Percentiles rank a stretch among this genome's conserved stretches.
phyloP scores from a whole-genome alignment of 345 rosid genomes.

The Lenwebbia sp. region DNA sequence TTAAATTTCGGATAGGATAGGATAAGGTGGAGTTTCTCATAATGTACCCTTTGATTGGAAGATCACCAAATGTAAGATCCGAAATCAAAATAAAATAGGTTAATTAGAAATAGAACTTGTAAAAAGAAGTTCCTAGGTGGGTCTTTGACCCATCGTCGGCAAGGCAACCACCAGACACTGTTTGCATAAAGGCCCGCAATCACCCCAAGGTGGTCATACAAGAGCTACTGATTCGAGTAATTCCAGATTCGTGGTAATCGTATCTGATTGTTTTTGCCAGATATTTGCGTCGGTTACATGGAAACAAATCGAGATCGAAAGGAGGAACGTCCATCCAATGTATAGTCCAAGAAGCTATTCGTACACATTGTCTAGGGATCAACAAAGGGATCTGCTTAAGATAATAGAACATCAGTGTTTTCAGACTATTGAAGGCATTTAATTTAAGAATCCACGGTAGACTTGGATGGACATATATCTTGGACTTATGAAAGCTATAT shows the following conservation, averaged over 20 bases:
- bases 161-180: not conserved
- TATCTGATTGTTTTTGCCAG: not conserved
- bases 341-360: not conserved
- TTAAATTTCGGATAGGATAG: not conserved
- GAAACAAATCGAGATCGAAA: not conserved
- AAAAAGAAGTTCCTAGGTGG: not conserved
- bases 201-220: not conserved
- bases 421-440: not conserved
- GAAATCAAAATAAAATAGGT: not conserved
- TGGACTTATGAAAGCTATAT: not conserved
- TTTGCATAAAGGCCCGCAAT: not conserved
- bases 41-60: not conserved
- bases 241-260: not conserved
- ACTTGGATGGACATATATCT: not conserved
- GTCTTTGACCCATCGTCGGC: not conserved
- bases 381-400: not conserved
- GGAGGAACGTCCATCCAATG: not conserved
- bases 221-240: not conserved
- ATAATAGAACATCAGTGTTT: not conserved
- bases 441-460: not conserved
- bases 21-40: not conserved
- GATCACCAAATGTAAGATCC: not conserved
- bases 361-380: too few species aligned
- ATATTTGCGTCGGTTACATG: not conserved
- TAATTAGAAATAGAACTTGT: not conserved